Conservation (phyloP, 2,329 filamentous ascomycete genomes). For the Fusarium lateritium region DNA sequence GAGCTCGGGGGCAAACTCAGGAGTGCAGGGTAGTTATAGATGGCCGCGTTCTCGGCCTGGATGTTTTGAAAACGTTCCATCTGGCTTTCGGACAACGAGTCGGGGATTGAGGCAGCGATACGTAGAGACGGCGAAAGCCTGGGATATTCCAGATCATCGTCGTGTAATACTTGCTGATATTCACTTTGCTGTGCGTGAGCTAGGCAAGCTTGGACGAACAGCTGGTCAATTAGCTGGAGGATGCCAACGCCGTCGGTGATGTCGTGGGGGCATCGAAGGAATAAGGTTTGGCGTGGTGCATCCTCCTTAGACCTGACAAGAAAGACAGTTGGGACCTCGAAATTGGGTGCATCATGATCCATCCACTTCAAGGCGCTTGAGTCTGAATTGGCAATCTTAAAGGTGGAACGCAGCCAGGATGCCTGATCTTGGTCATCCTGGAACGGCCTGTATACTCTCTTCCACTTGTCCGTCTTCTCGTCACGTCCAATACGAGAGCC, state of each 20-base stretch:
- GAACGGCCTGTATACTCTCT: neutral
- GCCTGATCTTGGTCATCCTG: accelerated
- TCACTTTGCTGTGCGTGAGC: accelerated
- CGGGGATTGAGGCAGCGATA: neutral
- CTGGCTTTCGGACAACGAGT: neutral
- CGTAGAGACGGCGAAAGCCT: neutral
- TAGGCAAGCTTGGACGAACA: neutral
- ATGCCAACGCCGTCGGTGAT: conserved; percentile 4
- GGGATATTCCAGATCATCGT: neutral
- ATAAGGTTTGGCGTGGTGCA: neutral
- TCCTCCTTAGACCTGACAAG: neutral
- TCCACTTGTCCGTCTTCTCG: accelerated
- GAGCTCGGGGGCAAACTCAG: neutral
- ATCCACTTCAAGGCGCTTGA: neutral
- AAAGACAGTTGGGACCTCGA: neutral
- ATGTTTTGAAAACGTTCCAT: neutral
- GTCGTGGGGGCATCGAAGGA: conserved; percentile 7
- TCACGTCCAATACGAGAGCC: neutral
- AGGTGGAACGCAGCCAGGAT: neutral
- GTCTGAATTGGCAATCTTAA: neutral
- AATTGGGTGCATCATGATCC: neutral
- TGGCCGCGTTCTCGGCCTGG: accelerated
- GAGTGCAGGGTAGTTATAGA: neutral
- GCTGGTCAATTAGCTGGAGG: neutral
- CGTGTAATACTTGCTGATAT: neutral